phyloP scores from a whole-genome alignment of 1,139 yeast genomes.

The Kluyveromyces sp. region DNA sequence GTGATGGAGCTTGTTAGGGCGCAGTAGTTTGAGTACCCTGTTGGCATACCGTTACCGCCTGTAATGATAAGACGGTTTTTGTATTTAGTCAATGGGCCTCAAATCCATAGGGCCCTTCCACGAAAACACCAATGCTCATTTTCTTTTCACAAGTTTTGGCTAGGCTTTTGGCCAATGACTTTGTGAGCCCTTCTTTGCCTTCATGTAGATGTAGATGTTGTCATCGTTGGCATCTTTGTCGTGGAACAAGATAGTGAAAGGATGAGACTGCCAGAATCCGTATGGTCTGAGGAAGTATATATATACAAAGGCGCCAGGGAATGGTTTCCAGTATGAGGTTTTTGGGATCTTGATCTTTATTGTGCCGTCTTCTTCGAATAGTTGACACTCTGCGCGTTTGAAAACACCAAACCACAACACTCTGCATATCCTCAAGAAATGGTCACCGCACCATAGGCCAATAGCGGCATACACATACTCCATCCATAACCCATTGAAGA shows the following conservation, averaged over 20 bases:
- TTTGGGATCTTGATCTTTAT: slow-evolving; percentile 29
- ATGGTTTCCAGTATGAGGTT: slow-evolving; percentile 35
- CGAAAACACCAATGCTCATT: slow-evolving; percentile 28
- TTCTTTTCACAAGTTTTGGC: slow-evolving; percentile 15
- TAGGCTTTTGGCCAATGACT: slow-evolving; percentile 28
- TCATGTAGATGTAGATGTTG: slow-evolving; percentile 33
- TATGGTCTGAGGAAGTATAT: slow-evolving; percentile 41
- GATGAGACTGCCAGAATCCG: slow-evolving; percentile 61
- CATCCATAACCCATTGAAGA: slow-evolving; percentile 32
- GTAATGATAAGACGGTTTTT: slow-evolving; percentile 48
- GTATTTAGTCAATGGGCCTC: slow-evolving; percentile 44
- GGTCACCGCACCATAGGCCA: slow-evolving; percentile 59
- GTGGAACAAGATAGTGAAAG: slow-evolving; percentile 46
- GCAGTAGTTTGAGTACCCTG: slow-evolving; percentile 33
- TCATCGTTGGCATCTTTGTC: slow-evolving; percentile 31
- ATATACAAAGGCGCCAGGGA: slow-evolving; percentile 55
- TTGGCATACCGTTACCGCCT: slow-evolving; percentile 72
- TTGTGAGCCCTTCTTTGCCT: slow-evolving; percentile 40
- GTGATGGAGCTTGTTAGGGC: slow-evolving; percentile 13
- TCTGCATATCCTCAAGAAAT: slow-evolving; percentile 44
- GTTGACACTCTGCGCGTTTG: slow-evolving; percentile 39
- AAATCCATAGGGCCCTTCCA: slow-evolving; percentile 59
- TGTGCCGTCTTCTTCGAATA: slow-evolving; percentile 36
- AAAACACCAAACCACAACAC: slow-evolving; percentile 41
- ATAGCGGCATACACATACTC: slow-evolving; percentile 43